Conservation (phyloP, 169 alveolate species). For the Plasmodium cynomolgi region DNA sequence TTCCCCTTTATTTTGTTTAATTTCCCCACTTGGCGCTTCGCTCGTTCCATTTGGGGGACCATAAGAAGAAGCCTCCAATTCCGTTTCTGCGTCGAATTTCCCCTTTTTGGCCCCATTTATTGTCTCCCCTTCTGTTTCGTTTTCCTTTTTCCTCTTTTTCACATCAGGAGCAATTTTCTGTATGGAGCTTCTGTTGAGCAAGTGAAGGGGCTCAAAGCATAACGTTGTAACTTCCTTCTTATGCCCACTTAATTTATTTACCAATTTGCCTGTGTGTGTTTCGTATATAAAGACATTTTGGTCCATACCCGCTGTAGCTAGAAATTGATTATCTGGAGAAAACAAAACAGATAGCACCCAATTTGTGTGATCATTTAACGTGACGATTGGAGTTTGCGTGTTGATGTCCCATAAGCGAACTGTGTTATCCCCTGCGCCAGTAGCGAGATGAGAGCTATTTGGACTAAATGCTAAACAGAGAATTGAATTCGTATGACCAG, state of each 20-base stretch:
- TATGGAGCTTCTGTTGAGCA: conserved; percentile 59
- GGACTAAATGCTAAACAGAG: conserved; percentile 93
- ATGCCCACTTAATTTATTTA: conserved; percentile 73
- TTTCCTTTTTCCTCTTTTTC: conserved; percentile 9
- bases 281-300: conserved; percentile 90
- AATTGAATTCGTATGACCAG: conserved; percentile 93
- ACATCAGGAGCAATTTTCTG: neutral
- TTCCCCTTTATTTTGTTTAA: neutral
- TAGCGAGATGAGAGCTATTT: conserved; percentile 91
- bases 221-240: conserved; percentile 86
- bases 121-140: neutral
- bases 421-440: conserved; percentile 96
- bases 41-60: neutral
- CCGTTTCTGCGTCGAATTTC: neutral
- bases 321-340: conserved; percentile 93
- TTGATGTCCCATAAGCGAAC: conserved; percentile 95
- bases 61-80: neutral
- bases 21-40: neutral
- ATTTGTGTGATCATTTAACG: conserved; percentile 92
- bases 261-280: conserved; percentile 77
- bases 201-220: conserved; percentile 93
- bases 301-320: conserved; percentile 96
- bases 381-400: conserved; percentile 93
- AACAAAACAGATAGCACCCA: conserved; percentile 94
- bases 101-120: neutral